Evolutionary conservation across 257 asterid genomes (phyloP).

Genomic region (Primulina tabacum): DNA sequence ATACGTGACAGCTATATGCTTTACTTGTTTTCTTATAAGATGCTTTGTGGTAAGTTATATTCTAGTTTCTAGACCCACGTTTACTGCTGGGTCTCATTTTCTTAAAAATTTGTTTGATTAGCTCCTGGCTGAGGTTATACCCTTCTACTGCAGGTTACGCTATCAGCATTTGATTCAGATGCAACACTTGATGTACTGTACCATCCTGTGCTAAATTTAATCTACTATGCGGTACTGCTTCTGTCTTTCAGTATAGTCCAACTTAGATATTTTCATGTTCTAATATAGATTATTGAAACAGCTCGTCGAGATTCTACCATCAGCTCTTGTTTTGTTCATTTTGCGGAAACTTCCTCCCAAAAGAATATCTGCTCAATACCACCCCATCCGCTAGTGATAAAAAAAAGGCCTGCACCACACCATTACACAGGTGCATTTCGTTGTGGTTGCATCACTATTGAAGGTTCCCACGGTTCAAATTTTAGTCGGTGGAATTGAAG

Average conservation of each 20-base stretch:
- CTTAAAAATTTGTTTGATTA: background rate
- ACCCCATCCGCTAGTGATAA: conserved; percentile 45
- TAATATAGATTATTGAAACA: conserved; percentile 35
- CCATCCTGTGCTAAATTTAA: conserved; percentile 77
- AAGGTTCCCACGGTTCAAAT: background rate
- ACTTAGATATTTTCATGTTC: background rate
- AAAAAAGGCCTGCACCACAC: background rate
- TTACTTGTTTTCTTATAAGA: conserved; percentile 81
- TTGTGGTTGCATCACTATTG: conserved; percentile 16
- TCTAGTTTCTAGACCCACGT: background rate
- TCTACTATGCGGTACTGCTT: conserved; percentile 67
- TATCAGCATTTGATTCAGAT: conserved; percentile 73
- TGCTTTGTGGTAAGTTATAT: conserved; percentile 71
- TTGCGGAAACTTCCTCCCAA: conserved; percentile 72
- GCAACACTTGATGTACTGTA: conserved; percentile 77
- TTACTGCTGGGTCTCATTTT: background rate
- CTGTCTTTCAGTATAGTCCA: conserved; percentile 1
- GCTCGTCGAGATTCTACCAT: conserved; percentile 79
- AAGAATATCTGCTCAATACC: conserved; percentile 60
- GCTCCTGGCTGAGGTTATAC: conserved; percentile 2
- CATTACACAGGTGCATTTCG: background rate
- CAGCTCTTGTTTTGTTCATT: conserved; percentile 65
- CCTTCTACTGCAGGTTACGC: conserved; percentile 54
- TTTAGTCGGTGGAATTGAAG: background rate
- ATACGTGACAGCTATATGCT: conserved; percentile 91